Conservation (phyloP, 1,284 basidiomycete genomes). For the Cutaneotrichosporon cutaneum region DNA sequence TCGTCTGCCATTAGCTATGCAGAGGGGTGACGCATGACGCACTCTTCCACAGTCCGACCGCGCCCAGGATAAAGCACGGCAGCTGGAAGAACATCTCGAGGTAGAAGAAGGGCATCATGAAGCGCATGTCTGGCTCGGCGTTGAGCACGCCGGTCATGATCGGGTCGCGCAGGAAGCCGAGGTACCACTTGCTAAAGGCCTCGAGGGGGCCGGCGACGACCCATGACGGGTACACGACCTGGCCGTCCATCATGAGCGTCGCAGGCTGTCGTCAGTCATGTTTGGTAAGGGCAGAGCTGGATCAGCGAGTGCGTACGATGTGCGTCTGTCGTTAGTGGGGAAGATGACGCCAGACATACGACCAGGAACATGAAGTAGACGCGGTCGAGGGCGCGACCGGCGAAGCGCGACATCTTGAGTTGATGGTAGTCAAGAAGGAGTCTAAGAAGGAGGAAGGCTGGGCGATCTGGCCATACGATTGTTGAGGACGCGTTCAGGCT, state of each 20-base stretch:
- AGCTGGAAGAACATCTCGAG: conserved; percentile 65
- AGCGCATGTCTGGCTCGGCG: conserved; percentile 33
- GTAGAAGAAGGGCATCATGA: conserved; percentile 43
- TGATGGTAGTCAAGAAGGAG: too few species aligned
- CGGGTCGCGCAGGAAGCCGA: conserved; percentile 42
- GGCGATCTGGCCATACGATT: too few species aligned
- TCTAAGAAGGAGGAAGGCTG: neutral
- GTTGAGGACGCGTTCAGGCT: too few species aligned
- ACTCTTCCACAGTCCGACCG: conserved; percentile 67
- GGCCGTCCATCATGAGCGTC: conserved; percentile 41
- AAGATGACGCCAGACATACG: conserved; percentile 22
- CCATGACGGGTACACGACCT: conserved; percentile 42
- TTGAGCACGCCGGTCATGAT: conserved; percentile 38
- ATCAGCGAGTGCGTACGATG: conserved; percentile 15
- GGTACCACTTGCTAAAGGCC: conserved; percentile 39
- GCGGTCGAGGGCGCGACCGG: conserved; percentile 36
- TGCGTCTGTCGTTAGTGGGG: conserved; percentile 15
- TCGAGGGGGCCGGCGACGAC: conserved; percentile 29
- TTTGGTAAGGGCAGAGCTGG: neutral
- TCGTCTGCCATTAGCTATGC: conserved; percentile 31
- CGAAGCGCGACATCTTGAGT: conserved; percentile 30
- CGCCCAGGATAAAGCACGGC: conserved; percentile 69
- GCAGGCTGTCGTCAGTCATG: conserved; percentile 7
- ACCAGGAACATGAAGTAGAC: conserved; percentile 44
- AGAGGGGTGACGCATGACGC: conserved; percentile 30